phyloP scores from a whole-genome alignment of 2,329 filamentous ascomycete species.

The Fusarium hainanense region DNA sequence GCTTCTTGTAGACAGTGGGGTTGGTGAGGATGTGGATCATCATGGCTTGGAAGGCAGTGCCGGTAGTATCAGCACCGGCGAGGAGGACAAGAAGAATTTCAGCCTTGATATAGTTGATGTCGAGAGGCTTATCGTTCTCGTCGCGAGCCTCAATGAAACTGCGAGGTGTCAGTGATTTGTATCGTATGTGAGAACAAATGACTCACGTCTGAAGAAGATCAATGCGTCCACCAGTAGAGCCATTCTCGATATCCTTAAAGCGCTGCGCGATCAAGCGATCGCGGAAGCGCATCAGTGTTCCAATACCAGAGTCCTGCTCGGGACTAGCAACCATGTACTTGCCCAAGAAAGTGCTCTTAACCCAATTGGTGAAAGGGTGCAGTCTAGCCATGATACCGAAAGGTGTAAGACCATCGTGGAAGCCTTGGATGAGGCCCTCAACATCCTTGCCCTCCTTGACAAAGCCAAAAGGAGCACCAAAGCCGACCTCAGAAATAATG shows the following conservation, averaged over 20 bases:
- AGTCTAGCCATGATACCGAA: slow-evolving; percentile 58
- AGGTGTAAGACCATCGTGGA: slow-evolving; percentile 29
- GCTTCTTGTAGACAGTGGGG: slow-evolving; percentile 34
- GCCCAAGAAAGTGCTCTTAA: slow-evolving; percentile 35
- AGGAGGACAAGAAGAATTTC: slow-evolving; percentile 44
- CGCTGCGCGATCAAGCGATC: slow-evolving; percentile 64
- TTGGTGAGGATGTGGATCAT: slow-evolving; percentile 46
- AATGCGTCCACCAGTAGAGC: slow-evolving; percentile 52
- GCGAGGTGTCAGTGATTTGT: not conserved
- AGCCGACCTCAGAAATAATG: slow-evolving; percentile 63
- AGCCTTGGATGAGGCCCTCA: slow-evolving; percentile 52
- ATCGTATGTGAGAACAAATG: rapidly evolving
- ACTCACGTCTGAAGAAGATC: slow-evolving; percentile 65
- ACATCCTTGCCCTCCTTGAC: slow-evolving; percentile 60
- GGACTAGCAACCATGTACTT: slow-evolving; percentile 49
- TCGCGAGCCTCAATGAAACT: slow-evolving; percentile 31
- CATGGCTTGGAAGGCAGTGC: slow-evolving; percentile 58
- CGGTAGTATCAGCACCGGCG: slow-evolving; percentile 59
- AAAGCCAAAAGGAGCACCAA: slow-evolving; percentile 55
- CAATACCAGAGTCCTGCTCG: slow-evolving; percentile 64
- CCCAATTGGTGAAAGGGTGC: slow-evolving; percentile 27
- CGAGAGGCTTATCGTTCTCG: slow-evolving; percentile 15
- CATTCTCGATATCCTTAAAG: slow-evolving; percentile 58
- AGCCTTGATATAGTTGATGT: slow-evolving; percentile 39
- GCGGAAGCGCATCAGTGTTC: slow-evolving; percentile 67